phyloP scores from a whole-genome alignment of 2,329 filamentous ascomycete species.

The Aspergillus amoenus region DNA sequence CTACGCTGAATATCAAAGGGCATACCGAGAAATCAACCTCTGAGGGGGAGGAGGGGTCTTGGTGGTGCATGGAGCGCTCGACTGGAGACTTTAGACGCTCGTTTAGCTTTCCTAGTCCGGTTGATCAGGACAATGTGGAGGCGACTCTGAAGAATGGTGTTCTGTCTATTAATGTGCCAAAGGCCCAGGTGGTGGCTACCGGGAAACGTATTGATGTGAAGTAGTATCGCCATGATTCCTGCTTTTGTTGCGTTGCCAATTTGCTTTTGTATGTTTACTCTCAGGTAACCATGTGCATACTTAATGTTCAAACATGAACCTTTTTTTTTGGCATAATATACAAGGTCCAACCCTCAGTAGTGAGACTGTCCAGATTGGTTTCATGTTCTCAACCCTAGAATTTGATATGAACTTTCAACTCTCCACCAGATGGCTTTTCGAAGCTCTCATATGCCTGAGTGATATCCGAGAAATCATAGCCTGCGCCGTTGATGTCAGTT shows the following conservation, averaged over 20 bases:
- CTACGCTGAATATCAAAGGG: neutral
- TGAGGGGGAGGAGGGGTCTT: neutral
- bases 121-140: neutral
- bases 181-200: neutral
- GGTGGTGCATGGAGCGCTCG: neutral
- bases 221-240: neutral
- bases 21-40: neutral
- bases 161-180: neutral
- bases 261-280: too few species aligned
- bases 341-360: too few species aligned
- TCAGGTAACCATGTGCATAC: too few species aligned
- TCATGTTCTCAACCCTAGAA: too few species aligned
- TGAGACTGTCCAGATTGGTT: too few species aligned
- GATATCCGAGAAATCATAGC: too few species aligned
- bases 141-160: neutral
- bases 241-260: too few species aligned
- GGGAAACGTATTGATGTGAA: neutral
- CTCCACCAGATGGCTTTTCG: neutral
- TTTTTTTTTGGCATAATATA: too few species aligned
- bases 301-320: too few species aligned
- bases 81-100: neutral
- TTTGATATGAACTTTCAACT: too few species aligned
- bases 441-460: too few species aligned
- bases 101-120: neutral
- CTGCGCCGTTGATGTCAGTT: too few species aligned